Conservation (phyloP, 75 land plant species). For the Selaginella tamariscina region DNA sequence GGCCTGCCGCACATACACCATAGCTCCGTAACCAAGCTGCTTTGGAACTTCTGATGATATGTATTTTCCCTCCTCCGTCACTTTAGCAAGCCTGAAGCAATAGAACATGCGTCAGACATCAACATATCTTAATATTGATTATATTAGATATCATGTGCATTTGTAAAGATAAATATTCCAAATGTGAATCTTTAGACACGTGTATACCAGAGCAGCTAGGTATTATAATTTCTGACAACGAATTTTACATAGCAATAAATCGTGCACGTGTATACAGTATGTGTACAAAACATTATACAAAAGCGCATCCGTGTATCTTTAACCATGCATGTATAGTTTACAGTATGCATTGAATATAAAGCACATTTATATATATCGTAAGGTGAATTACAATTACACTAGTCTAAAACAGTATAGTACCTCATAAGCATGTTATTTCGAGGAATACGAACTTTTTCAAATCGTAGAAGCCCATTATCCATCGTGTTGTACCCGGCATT, state of each 20-base stretch:
- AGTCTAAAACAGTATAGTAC: constrained; percentile 19
- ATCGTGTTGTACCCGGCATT: constrained; percentile 89
- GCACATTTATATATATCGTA: neutral
- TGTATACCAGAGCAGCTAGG: too few species aligned
- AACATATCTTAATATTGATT: constrained; percentile 2
- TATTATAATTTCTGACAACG: too few species aligned
- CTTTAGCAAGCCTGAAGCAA: constrained; percentile 52
- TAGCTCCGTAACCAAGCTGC: constrained; percentile 87
- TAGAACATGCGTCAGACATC: neutral
- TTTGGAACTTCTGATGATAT: constrained; percentile 65
- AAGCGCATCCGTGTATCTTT: too few species aligned
- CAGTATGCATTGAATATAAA: neutral
- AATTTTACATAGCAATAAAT: too few species aligned
- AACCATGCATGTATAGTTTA: too few species aligned
- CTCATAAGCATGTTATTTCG: constrained; percentile 92
- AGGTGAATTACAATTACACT: neutral
- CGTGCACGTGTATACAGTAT: too few species aligned
- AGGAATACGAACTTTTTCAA: constrained; percentile 90
- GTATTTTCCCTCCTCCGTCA: constrained; percentile 83
- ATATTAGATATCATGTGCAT: too few species aligned
- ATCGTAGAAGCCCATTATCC: constrained; percentile 88
- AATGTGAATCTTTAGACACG: too few species aligned
- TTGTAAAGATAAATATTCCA: too few species aligned
- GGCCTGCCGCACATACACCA: constrained; percentile 86
- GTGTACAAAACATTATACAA: too few species aligned